Conservation (phyloP, 2,329 filamentous ascomycete genomes). For the Paracorniculantispora psalliotae region DNA sequence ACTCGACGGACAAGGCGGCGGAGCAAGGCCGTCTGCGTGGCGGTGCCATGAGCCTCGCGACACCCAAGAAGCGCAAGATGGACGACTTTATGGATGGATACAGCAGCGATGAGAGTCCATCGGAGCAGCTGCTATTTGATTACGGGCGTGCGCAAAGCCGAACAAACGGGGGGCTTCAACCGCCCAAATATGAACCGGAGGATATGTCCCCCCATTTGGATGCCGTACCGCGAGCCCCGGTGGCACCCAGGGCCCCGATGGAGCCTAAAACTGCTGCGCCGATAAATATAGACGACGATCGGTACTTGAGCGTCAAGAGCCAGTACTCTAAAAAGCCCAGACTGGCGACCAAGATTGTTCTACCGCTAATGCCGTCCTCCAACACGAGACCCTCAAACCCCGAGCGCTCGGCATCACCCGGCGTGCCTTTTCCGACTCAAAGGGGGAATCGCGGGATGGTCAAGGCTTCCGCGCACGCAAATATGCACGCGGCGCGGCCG, state of each 20-base stretch:
- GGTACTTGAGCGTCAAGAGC: not conserved
- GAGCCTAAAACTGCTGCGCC: not conserved
- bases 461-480: not conserved
- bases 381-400: not conserved
- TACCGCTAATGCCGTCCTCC: not conserved
- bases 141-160: not conserved
- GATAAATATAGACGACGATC: not conserved
- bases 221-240: not conserved
- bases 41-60: slow-evolving; percentile 31
- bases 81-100: slow-evolving; percentile 17
- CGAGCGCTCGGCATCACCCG: not conserved
- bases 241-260: not conserved
- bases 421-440: not conserved
- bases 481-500: not conserved
- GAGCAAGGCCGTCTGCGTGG: slow-evolving; percentile 23
- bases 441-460: too few species aligned
- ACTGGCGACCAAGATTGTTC: not conserved
- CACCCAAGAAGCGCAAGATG: slow-evolving; percentile 29
- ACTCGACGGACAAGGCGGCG: slow-evolving; percentile 15
- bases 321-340: not conserved
- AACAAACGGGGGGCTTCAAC: not conserved
- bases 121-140: slow-evolving; percentile 22
- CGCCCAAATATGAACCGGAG: not conserved
- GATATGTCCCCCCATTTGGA: too few species aligned
- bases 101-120: slow-evolving; percentile 18